These are phyloP conservation scores for Ustilago hordei DNA, from an alignment of 1,284 basidiomycete genomes.

Conservation along the genomic window DNA sequence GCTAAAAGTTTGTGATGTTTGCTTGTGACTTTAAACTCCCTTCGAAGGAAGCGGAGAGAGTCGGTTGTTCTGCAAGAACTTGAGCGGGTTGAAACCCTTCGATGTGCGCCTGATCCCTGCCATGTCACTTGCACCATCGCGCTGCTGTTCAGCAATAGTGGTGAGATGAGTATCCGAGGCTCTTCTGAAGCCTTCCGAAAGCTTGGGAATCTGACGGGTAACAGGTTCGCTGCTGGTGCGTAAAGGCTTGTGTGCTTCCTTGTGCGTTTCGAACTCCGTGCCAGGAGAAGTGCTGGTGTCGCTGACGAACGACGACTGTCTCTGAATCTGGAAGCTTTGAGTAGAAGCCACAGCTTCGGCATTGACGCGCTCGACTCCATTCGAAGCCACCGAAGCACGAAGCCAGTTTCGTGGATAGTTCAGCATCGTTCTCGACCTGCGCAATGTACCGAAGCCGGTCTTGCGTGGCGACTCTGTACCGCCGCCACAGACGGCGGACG, in stretches of 20 bases:
- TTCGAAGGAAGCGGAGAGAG: conserved; percentile 44
- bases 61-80: conserved; percentile 46
- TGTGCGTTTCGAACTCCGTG: not conserved
- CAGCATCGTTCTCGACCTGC: conserved; percentile 53
- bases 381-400: conserved; percentile 35
- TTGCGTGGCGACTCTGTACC: conserved; percentile 18
- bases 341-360: conserved; percentile 23
- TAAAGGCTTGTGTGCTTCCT: conserved; percentile 19
- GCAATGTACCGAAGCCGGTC: conserved; percentile 25
- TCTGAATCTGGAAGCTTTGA: not conserved
- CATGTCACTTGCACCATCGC: not conserved
- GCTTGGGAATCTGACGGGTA: conserved; percentile 21
- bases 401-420: conserved; percentile 45
- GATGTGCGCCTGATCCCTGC: conserved; percentile 10
- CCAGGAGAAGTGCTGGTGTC: not conserved
- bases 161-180: conserved; percentile 41
- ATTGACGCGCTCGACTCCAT: conserved; percentile 33
- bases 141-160: conserved; percentile 31
- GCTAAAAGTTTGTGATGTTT: not conserved
- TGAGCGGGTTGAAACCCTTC: conserved; percentile 33
- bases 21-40: conserved; percentile 10
- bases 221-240: conserved; percentile 31
- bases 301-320: conserved; percentile 12
- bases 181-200: conserved; percentile 22
- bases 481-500: not conserved